A percentile compares a stretch with the other conserved stretches of the same genome.
Evolutionary conservation across 345 rosid genomes (phyloP).

Genomic region (Erodium maritimum): DNA sequence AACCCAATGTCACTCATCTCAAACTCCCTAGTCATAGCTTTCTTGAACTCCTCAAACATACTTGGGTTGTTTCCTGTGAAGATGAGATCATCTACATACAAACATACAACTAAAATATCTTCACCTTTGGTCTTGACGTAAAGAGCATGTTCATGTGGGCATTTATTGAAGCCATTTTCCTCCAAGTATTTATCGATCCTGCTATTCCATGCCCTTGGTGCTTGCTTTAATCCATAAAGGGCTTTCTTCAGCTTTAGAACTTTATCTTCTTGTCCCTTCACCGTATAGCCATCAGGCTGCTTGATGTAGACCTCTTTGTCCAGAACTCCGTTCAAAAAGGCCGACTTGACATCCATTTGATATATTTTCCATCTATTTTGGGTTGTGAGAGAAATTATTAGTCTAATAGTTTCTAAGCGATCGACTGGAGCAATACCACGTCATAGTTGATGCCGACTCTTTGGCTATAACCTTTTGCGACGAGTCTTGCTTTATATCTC

Average conservation of each 20-base stretch:
- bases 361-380: background rate
- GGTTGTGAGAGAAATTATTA: background rate
- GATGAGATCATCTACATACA: background rate
- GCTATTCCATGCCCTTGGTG: background rate
- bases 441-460: background rate
- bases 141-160: constrained; percentile 1
- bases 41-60: background rate
- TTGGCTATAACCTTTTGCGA: constrained; percentile 2
- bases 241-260: constrained; percentile 3
- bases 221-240: background rate
- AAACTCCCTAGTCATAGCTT: background rate
- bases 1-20: constrained; percentile 3
- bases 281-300: background rate
- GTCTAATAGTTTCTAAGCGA: background rate
- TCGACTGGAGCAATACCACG: background rate
- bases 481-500: background rate
- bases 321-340: background rate
- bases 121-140: background rate
- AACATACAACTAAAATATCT: constrained; percentile 2
- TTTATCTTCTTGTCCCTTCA: background rate
- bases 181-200: constrained; percentile 4
- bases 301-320: background rate
- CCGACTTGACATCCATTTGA: constrained; percentile 4
- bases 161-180: background rate
- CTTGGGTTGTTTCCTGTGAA: background rate